Percentiles rank a stretch among this genome's conserved stretches.
Conservation (phyloP, 164 flowering plant genomes). For the Akebia trifoliata region DNA sequence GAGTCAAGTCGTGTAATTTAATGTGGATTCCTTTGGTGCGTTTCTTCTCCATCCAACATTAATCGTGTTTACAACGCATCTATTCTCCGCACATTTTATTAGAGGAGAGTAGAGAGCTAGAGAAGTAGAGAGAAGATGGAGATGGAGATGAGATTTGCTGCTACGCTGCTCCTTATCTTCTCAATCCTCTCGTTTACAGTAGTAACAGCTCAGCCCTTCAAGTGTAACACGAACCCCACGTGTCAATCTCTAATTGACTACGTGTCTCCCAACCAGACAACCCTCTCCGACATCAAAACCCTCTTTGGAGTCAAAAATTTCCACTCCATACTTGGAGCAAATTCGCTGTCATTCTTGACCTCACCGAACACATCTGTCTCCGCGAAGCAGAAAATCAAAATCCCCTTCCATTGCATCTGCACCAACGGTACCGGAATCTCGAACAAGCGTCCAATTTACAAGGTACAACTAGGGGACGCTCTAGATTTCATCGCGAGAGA, state of each 20-base stretch:
- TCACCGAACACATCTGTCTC: slow-evolving; percentile 16
- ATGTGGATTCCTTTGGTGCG: too few relatives aligned
- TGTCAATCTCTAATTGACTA: slow-evolving; percentile 63
- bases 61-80: too few relatives aligned
- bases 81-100: too few relatives aligned
- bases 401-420: slow-evolving; percentile 74
- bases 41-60: too few relatives aligned
- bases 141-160: too few relatives aligned
- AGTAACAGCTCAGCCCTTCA: slow-evolving; percentile 29
- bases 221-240: slow-evolving; percentile 28
- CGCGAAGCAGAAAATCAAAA: slow-evolving; percentile 29
- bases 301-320: slow-evolving; percentile 45
- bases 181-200: too few relatives aligned
- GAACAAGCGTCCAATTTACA: slow-evolving; percentile 42
- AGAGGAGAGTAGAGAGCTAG: too few relatives aligned
- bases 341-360: slow-evolving; percentile 41
- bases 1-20: too few relatives aligned
- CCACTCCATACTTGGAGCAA: slow-evolving; percentile 53
- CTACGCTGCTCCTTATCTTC: too few relatives aligned
- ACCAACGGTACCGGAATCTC: slow-evolving; percentile 53
- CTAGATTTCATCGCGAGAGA: slow-evolving; percentile 48
- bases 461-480: slow-evolving; percentile 39
- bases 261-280: slow-evolving; percentile 46
- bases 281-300: slow-evolving; percentile 35
- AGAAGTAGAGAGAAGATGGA: too few relatives aligned